Base-by-base conservation (phyloP, 2,329 filamentous ascomycete genomes). In the Botrytis porri region DNA sequence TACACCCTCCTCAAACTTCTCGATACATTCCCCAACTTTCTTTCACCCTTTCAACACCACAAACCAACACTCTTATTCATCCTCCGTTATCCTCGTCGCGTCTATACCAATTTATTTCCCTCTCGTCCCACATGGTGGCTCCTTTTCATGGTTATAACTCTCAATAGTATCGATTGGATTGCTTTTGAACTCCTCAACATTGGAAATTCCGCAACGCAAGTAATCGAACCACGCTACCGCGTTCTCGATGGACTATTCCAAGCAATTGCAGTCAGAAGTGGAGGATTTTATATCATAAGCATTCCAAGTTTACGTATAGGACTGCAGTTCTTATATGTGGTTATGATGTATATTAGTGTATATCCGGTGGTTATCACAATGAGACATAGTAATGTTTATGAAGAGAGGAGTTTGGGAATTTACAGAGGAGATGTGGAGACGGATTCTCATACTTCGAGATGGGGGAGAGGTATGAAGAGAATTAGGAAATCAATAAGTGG, bases 371-470 rank as follows among this genome's bases (percentile, higher is more conserved):
- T 88, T 39, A 88, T 91, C 73, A 89, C 87, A 1, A 88, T 91
- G 82, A 87, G 90, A 41, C 88, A 90, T 79, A 91, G 90, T 57
- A 93, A 93, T 78, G 88, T 92, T 43, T 93, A 93, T 78, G 90
- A 93, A 79, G 90, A 93, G 77, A 85, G 89, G 10, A 90, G 88
- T 0, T 83, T 93, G 2, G 90, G 90, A 0, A 86, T 90, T 45
- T 88, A 89, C 73, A n/a, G 48, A 1, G 16, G 81, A 80, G 18
- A 73, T 22, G 18, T 65, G n/a, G 60, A 62, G 25, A 25, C 63
- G n/a, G n/a, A 57, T 9, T 32, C 43, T 25, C 12, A 25, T 6
- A 25, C 63, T 4, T 35, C 63, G 10, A 77, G 16, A 75, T 54
- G n/a, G 77, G 39, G 48, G n/a, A 22, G 39, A n/a, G n/a, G 29